phyloP scores from a whole-genome alignment of 768 basidiomycete genomes.

The Boletus rubescentipes region DNA sequence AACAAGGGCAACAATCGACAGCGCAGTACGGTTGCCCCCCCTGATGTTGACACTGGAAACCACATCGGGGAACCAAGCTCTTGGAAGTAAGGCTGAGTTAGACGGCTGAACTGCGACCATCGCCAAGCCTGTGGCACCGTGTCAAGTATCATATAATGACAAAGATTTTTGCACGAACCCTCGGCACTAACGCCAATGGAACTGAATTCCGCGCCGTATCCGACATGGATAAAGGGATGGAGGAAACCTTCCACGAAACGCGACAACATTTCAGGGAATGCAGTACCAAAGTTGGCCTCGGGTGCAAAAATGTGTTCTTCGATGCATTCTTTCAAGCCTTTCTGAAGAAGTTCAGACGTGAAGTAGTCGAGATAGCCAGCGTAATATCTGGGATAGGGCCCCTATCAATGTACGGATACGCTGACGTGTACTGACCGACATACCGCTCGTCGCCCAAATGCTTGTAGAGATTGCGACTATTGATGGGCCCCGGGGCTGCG shows the following conservation, averaged over 20 bases:
- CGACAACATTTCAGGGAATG: constrained; percentile 46
- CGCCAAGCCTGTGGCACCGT: constrained; percentile 47
- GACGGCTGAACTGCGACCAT: constrained; percentile 40
- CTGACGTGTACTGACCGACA: constrained; percentile 8
- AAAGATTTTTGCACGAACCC: constrained; percentile 44
- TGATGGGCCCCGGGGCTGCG: constrained; percentile 19
- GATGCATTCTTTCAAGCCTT: constrained; percentile 43
- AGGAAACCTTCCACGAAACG: constrained; percentile 56
- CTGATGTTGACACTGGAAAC: constrained; percentile 7
- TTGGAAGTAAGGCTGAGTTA: constrained; percentile 17
- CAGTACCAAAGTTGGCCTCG: constrained; percentile 40
- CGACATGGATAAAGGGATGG: constrained; percentile 65
- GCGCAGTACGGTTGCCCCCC: constrained; percentile 31
- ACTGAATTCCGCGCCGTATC: constrained; percentile 62
- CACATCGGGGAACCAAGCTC: constrained; percentile 24
- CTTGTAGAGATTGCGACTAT: constrained; percentile 45
- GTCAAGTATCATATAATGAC: constrained; percentile 32
- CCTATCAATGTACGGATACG: neutral
- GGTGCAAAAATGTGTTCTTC: constrained; percentile 58
- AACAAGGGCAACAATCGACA: constrained; percentile 54
- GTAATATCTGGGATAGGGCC: constrained; percentile 47
- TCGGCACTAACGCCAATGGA: constrained; percentile 60
- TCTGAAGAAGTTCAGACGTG: constrained; percentile 38
- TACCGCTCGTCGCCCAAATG: constrained; percentile 60
- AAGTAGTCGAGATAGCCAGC: constrained; percentile 60